Conservation (phyloP, 352 stramenopile species). For the Labyrinthula sp. region DNA sequence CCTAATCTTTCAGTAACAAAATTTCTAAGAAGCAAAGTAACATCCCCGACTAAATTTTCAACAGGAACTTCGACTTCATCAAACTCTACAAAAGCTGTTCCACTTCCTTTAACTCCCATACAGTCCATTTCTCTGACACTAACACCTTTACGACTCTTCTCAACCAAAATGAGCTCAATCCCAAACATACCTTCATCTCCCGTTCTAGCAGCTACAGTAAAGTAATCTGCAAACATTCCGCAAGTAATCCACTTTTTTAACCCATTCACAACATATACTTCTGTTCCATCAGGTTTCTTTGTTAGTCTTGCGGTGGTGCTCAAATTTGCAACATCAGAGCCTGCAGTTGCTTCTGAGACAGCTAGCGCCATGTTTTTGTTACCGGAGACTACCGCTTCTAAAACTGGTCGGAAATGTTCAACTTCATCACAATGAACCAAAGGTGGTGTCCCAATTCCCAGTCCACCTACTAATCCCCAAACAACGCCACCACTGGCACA, state of each 20-base stretch:
- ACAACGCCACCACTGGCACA: constrained; percentile 23
- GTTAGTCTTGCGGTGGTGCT: constrained; percentile 13
- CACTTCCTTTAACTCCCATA: constrained; percentile 23
- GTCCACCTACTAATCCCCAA: constrained; percentile 15
- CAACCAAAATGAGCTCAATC: constrained; percentile 25
- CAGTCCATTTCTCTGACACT: constrained; percentile 15
- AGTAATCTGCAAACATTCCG: constrained; percentile 26
- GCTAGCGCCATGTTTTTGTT: constrained; percentile 17
- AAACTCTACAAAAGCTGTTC: constrained; percentile 23
- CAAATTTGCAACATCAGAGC: constrained; percentile 19
- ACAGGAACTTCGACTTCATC: constrained; percentile 19
- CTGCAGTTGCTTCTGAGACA: constrained; percentile 15
- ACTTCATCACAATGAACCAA: constrained; percentile 22
- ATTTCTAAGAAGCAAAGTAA: constrained; percentile 15
- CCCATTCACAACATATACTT: constrained; percentile 18
- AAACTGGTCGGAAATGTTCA: constrained; percentile 18
- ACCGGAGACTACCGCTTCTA: constrained; percentile 12
- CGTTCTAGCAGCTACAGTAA: constrained; percentile 18
- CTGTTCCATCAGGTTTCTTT: constrained; percentile 8
- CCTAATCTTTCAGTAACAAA: constrained; percentile 20
- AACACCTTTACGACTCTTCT: constrained; percentile 20
- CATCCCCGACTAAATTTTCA: constrained; percentile 18
- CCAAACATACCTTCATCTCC: constrained; percentile 23
- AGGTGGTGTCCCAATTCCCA: constrained; percentile 9
- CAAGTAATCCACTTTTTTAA: constrained; percentile 28